Percentiles rank a stretch among this genome's conserved stretches.
Conservation (phyloP, 108 stramenopile species). For the Schizochytrium sp. region DNA sequence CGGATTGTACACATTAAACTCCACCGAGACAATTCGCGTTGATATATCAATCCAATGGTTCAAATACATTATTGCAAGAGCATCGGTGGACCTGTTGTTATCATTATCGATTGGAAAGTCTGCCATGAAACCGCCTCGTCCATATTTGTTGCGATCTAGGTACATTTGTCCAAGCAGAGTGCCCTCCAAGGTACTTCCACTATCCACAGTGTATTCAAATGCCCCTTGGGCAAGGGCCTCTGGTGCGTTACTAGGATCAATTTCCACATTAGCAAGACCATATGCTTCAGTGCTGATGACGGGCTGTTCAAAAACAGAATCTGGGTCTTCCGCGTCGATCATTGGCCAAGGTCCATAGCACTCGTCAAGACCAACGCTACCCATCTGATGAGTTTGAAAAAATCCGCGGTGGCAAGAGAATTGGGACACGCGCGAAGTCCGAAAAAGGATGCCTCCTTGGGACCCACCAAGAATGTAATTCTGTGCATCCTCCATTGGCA, state of each 20-base stretch:
- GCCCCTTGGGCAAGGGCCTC: neutral
- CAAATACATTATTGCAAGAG: neutral
- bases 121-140: neutral
- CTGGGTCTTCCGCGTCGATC: neutral
- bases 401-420: neutral
- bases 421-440: neutral
- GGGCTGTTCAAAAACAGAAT: too few species aligned
- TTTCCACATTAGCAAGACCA: neutral
- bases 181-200: neutral
- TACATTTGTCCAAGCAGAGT: conserved; percentile 31
- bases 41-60: conserved; percentile 30
- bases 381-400: neutral
- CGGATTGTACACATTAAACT: conserved; percentile 60
- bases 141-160: conserved; percentile 10
- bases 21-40: conserved; percentile 51
- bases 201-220: neutral
- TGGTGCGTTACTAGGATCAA: neutral
- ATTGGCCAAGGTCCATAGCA: neutral
- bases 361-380: neutral
- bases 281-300: neutral
- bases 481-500: neutral
- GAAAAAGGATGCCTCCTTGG: conserved; percentile 8
- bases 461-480: conserved; percentile 25
- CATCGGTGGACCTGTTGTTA: neutral
- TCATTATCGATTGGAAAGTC: conserved; percentile 11